phyloP scores from a whole-genome alignment of 2,329 filamentous ascomycete genomes.

The Clonostachys rhizophaga region DNA sequence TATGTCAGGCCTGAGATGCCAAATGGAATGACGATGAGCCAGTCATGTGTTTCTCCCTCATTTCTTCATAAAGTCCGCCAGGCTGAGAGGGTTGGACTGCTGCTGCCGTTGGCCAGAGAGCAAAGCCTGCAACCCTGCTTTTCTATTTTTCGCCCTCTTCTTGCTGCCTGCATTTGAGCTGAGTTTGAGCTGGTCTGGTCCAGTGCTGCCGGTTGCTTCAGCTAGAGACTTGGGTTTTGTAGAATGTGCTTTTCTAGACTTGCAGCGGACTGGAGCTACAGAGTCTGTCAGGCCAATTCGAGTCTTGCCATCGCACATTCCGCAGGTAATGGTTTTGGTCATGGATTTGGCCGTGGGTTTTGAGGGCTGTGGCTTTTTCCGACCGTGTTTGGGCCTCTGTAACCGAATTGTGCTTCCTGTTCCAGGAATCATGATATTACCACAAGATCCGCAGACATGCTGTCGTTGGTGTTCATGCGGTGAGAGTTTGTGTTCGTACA shows the following conservation, averaged over 20 bases:
- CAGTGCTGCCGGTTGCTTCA: neutral
- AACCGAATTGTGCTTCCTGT: slow-evolving; percentile 34
- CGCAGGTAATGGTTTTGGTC: slow-evolving; percentile 37
- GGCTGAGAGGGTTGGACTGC: slow-evolving; percentile 38
- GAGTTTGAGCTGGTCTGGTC: slow-evolving; percentile 7
- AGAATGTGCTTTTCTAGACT: neutral
- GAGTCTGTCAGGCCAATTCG: slow-evolving; percentile 21
- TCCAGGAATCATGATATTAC: slow-evolving; percentile 53
- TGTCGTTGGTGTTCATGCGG: slow-evolving; percentile 44
- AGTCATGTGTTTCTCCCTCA: slow-evolving; percentile 4
- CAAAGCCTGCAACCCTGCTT: slow-evolving; percentile 61
- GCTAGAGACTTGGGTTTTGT: neutral
- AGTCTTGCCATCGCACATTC: slow-evolving; percentile 37
- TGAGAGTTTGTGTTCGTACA: slow-evolving; percentile 38
- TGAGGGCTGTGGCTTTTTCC: neutral
- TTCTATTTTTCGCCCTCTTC: slow-evolving; percentile 61
- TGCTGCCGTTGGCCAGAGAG: slow-evolving; percentile 46
- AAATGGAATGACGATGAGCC: no score
- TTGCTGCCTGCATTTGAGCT: slow-evolving; percentile 55
- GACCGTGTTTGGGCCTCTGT: slow-evolving; percentile 11
- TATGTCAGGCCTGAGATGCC: no score
- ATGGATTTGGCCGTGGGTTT: neutral
- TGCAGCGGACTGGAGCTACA: neutral
- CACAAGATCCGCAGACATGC: slow-evolving; percentile 54
- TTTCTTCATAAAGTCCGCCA: slow-evolving; percentile 50